Percentiles rank a stretch among this genome's conserved stretches.
Evolutionary conservation across 2,329 filamentous ascomycete genomes (phyloP).

Genomic region (Pyrenophora graminea): DNA sequence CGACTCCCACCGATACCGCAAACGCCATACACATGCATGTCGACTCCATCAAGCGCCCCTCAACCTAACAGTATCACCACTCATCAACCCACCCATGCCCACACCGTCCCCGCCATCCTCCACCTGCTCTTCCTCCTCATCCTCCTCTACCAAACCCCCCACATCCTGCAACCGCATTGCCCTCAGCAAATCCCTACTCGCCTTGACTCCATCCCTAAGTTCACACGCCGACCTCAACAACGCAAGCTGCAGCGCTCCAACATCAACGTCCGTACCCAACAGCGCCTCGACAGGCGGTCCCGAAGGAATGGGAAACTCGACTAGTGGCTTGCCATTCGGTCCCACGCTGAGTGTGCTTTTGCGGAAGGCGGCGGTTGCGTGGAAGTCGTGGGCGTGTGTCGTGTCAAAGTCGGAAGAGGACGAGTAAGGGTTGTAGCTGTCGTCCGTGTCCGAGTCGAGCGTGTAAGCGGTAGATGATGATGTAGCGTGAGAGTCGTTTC

Average conservation of each 20-base stretch:
- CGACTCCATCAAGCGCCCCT: too few species aligned
- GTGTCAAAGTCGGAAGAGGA: slow-evolving; percentile 27
- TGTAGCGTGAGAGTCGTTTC: slow-evolving; percentile 25
- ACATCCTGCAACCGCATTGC: slow-evolving; percentile 39
- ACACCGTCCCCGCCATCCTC: slow-evolving; percentile 9
- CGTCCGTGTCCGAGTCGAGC: slow-evolving; percentile 12
- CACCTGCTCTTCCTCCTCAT: not conserved
- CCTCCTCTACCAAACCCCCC: slow-evolving; percentile 7
- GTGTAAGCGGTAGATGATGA: slow-evolving; percentile 7
- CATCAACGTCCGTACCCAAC: slow-evolving; percentile 26
- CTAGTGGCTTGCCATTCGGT: slow-evolving; percentile 38
- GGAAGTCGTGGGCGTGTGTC: not conserved
- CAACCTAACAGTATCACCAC: too few species aligned
- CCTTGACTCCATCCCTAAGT: slow-evolving; percentile 36
- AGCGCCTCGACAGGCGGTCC: slow-evolving; percentile 38
- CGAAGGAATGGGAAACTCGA: slow-evolving; percentile 40
- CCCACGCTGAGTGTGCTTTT: slow-evolving; percentile 35
- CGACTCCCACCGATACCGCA: too few species aligned
- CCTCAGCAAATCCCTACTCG: slow-evolving; percentile 37
- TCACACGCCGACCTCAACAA: slow-evolving; percentile 39
- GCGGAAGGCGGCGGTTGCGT: slow-evolving; percentile 7
- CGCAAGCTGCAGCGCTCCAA: slow-evolving; percentile 26
- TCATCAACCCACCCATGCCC: not conserved
- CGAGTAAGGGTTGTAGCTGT: slow-evolving; percentile 28
- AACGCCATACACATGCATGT: too few species aligned